Conservation (phyloP, 768 basidiomycete species). For the Leccinum subtestaceum region DNA sequence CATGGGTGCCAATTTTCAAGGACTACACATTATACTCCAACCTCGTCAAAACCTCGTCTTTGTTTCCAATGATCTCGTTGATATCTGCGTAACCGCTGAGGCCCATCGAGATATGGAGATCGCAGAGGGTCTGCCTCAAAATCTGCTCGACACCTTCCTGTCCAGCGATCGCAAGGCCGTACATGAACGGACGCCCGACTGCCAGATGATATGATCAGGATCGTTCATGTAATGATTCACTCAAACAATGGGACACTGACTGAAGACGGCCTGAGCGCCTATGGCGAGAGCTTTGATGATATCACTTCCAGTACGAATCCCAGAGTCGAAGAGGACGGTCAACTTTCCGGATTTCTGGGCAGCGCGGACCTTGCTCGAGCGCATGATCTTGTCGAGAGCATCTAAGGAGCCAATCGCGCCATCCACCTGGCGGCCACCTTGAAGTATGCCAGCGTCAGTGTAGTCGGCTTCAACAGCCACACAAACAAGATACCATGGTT, state of each 20-base stretch:
- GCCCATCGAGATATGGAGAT: conserved; percentile 63
- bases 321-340: conserved; percentile 66
- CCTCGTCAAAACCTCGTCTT: conserved; percentile 26
- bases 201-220: neutral
- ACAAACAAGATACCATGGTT: conserved; percentile 33
- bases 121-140: conserved; percentile 62
- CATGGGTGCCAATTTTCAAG: neutral
- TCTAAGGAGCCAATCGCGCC: conserved; percentile 75
- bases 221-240: neutral
- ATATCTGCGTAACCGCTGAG: conserved; percentile 57
- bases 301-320: conserved; percentile 81
- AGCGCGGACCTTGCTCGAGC: conserved; percentile 52
- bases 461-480: neutral
- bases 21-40: conserved; percentile 19
- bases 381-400: conserved; percentile 67
- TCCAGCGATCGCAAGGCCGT: conserved; percentile 67
- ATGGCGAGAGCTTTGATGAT: conserved; percentile 83
- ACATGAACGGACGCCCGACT: conserved; percentile 78
- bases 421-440: conserved; percentile 77
- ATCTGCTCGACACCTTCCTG: conserved; percentile 76
- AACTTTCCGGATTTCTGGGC: conserved; percentile 63
- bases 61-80: conserved; percentile 61
- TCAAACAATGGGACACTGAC: conserved; percentile 40
- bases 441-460: neutral
- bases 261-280: conserved; percentile 77